Percentiles rank a stretch among this genome's conserved stretches.
These are phyloP conservation scores for Lithospermum erythrorhizon DNA, from an alignment of 257 asterid species.

Conservation along the genomic window DNA sequence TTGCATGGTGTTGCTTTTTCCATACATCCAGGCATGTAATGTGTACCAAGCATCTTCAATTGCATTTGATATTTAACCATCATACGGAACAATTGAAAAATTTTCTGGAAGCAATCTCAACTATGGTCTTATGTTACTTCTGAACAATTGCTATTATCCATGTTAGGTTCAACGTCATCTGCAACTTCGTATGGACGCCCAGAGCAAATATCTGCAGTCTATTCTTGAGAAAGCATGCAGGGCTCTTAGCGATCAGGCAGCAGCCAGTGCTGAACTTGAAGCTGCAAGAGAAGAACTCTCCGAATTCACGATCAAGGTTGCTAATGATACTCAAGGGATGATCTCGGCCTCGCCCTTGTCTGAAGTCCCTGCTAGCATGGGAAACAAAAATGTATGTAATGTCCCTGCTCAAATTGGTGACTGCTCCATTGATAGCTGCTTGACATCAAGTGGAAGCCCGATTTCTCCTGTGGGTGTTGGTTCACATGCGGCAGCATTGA, in stretches of 20 bases:
- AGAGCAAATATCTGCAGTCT: conserved; percentile 31
- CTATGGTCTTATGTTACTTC: not conserved
- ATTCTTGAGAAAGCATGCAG: conserved; percentile 45
- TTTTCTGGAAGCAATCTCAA: not conserved
- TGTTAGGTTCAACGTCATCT: conserved; percentile 33
- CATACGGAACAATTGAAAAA: not conserved
- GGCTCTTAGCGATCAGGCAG: conserved; percentile 36
- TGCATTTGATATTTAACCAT: not conserved
- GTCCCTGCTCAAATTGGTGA: conserved; percentile 51
- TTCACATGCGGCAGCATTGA: conserved; percentile 34
- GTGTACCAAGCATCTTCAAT: not conserved
- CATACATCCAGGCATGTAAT: not conserved
- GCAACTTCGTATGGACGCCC: conserved; percentile 38
- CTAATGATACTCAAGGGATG: conserved; percentile 32
- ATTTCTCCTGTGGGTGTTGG: conserved; percentile 28
- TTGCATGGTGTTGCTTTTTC: not conserved
- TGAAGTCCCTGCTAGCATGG: conserved; percentile 16
- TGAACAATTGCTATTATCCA: not conserved
- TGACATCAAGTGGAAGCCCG: conserved; percentile 32
- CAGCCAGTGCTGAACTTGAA: conserved; percentile 45
- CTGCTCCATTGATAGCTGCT: conserved; percentile 35
- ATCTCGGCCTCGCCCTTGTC: conserved; percentile 22
- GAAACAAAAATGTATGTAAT: conserved; percentile 17
- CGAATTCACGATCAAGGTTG: conserved; percentile 55
- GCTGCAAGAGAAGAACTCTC: conserved; percentile 57